Base-by-base conservation (phyloP, 352 stramenopile species). In the Globisporangium cylindrosporum region DNA sequence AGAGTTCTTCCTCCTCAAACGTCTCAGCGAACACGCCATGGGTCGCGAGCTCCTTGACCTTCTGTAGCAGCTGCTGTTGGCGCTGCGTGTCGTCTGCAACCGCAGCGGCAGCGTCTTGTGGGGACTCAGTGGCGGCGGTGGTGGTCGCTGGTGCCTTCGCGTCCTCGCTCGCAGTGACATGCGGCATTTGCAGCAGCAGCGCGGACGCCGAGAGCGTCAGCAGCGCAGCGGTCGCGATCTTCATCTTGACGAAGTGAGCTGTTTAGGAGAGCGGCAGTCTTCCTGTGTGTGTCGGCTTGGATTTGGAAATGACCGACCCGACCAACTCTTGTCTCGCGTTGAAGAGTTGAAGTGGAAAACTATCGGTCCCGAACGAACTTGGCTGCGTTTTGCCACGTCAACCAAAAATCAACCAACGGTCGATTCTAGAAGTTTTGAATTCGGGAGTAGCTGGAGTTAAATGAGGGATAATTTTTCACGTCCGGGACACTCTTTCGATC, bases 1-100 rank as follows among this genome's bases (percentile, higher is more conserved):
- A 76, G 32, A 76, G 53, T 57, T 89, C 74, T 20, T 81, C 71
- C 49, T 73, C 64, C 54, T 92, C 86, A 71, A 94, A 94, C 54
- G 81, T 94, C 73, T 94, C 86, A n/a, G 86, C 82, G 61, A 94
- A 86, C 24, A 92, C 70, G 6, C 73, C 84, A 48, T 81, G 70
- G 59, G 88, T 77, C 15, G 73, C 68, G 53, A 92, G 68, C 66
- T 85, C 80, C 63, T 82, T 69, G 62, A 87, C 73, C 64, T 87
- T 73, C 51, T 85, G 67, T 60, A 76, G 74, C 41, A 77, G 74
- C 38, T 61, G 62, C 48, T 77, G 58, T 63, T 80, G 73, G 18
- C 69, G 55, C 24, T 66, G 62, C 38, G 76, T 64, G 36, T 68
- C 43, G 12, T 78, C 67, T 18, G 32, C 59, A 1, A 62, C 43